Evolutionary conservation across 257 asterid species (phyloP), one percentile per base, ranked within the genome.

Genomic region (Fraxinus anomala): DNA sequence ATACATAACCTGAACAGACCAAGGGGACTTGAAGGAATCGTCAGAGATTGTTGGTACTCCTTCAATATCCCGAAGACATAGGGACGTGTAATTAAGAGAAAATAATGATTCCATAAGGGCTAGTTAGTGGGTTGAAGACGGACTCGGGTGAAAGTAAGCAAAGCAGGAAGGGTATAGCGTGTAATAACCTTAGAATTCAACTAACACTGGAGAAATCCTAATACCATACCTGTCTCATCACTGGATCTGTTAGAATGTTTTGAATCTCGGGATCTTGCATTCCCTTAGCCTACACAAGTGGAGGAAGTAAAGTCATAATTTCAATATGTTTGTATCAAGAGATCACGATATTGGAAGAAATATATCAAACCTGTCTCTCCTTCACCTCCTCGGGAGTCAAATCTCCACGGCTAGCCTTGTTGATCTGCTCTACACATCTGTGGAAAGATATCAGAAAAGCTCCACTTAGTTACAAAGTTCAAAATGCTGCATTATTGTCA

Each of bases 251-350:
- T 34, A 95, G 89, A 80, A 95, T 95, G 79, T 90, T 95, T 76
- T 95, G 99, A 77, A 95, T 86, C 85, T 93, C 99, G 0, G 98
- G 99, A 34, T 93, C 99, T 78, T 93, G 98, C 99, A 95, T 93
- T 23, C 75, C 99, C 86, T 89, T 91, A 0, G 97, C 99, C 98
- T 95, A 76, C 40, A 79, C 39, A 65, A 69, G 39, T 26, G 69
- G 19, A 34, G 34, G 67, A 14, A 47, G 19, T 47, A 24, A 5
- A 31, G 19, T 47, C 26, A 28, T 28, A 73, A 14, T 40, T 40
- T 21, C 11, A 34, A 24, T 68, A 75, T 7, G 9, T 0, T n/a
- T 37, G 13, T 9, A 68, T 37, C 49, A 12, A 23, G 3, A 70
- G 42, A 23, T 8, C 1, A 72, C 13, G 34, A 76, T 7, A 14